phyloP scores from a whole-genome alignment of 768 basidiomycete species.

The Trametopsis cervina region DNA sequence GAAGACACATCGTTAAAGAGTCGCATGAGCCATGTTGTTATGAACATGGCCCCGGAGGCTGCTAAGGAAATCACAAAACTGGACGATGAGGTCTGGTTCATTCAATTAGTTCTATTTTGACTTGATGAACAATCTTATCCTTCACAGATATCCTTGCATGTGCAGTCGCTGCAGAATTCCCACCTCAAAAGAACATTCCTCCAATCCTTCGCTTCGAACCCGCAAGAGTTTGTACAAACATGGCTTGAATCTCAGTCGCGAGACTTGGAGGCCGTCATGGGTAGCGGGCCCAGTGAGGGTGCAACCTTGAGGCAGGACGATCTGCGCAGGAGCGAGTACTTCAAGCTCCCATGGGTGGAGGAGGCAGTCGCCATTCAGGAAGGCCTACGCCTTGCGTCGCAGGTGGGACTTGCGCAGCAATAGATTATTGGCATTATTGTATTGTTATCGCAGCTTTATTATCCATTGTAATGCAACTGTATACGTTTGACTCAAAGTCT shows the following conservation, averaged over 20 bases:
- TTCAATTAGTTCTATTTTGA: neutral
- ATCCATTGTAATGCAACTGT: no score
- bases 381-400: constrained; percentile 56
- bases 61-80: constrained; percentile 58
- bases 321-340: constrained; percentile 82
- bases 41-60: constrained; percentile 65
- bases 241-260: constrained; percentile 92
- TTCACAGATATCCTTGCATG: constrained; percentile 67
- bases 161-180: constrained; percentile 82
- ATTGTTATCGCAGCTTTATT: no score
- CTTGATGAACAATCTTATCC: neutral
- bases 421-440: no score
- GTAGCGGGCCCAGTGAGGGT: constrained; percentile 77
- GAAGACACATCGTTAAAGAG: constrained; percentile 73
- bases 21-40: constrained; percentile 62
- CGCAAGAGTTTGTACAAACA: constrained; percentile 75
- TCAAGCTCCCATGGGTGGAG: constrained; percentile 88
- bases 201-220: constrained; percentile 71
- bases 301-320: constrained; percentile 83
- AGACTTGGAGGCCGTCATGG: constrained; percentile 85
- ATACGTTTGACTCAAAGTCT: no score
- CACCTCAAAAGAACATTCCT: constrained; percentile 85
- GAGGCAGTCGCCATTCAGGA: constrained; percentile 84
- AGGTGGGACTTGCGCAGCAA: constrained; percentile 12
- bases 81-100: constrained; percentile 77